Conservation (phyloP, 1,284 basidiomycete genomes). For the Apiotrichum montevideense region DNA sequence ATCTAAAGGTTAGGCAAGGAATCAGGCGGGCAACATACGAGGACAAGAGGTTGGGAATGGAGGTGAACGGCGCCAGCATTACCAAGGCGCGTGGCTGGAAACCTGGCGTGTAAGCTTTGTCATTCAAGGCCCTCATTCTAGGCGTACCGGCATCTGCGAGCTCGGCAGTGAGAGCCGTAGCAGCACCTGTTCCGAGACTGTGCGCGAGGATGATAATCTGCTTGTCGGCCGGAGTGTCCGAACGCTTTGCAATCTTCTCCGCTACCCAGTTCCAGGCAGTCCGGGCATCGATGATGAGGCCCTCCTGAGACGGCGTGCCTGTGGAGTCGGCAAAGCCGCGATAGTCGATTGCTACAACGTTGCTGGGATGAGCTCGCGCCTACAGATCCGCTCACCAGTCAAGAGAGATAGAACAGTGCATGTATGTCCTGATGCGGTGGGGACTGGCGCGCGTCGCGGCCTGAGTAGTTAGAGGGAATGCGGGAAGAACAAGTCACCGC, state of each 20-base stretch:
- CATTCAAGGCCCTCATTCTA: background rate
- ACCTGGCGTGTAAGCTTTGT: constrained; percentile 12
- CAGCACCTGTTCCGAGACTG: constrained; percentile 80
- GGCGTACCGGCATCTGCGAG: constrained; percentile 33
- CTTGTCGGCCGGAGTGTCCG: constrained; percentile 1
- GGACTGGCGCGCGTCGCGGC: constrained; percentile 11
- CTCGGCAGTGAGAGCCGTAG: constrained; percentile 47
- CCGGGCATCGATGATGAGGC: constrained; percentile 67
- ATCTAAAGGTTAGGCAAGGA: constrained; percentile 17
- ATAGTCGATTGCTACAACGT: constrained; percentile 81
- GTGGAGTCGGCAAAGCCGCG: constrained; percentile 87
- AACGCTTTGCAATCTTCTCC: background rate
- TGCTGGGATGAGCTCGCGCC: constrained; percentile 40
- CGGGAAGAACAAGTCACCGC: too few relatives aligned
- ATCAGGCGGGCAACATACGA: constrained; percentile 18
- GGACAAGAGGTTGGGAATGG: constrained; percentile 31
- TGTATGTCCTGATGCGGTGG: constrained; percentile 12
- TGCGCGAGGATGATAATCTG: constrained; percentile 57
- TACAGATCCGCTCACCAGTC: constrained; percentile 40
- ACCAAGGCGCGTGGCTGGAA: constrained; percentile 32
- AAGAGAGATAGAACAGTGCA: constrained; percentile 25
- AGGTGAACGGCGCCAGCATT: constrained; percentile 42
- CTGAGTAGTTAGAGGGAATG: constrained; percentile 1
- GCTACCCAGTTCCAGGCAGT: constrained; percentile 75
- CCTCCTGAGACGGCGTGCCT: constrained; percentile 67